A percentile compares a stretch with the other conserved stretches of the same genome.
Evolutionary conservation across 139 green algal genomes (phyloP).

Genomic region (Chlorella vulgaris): DNA sequence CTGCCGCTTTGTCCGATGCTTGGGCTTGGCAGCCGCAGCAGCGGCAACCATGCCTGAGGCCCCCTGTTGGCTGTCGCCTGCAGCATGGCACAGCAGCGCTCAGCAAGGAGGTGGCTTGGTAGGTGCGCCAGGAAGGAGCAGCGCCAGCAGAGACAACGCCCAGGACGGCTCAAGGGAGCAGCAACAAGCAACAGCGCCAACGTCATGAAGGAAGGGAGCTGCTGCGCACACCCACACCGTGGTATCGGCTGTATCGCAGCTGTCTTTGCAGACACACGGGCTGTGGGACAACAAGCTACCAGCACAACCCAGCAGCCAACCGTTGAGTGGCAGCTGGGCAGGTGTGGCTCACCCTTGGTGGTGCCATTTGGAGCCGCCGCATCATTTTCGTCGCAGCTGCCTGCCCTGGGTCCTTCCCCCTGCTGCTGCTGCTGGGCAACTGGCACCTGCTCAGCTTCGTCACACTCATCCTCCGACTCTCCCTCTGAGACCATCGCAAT

Average conservation of each 20-base stretch:
- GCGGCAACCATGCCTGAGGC: not conserved
- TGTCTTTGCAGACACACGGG: too few relatives aligned
- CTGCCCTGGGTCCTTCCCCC: not conserved
- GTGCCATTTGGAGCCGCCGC: conserved; percentile 20
- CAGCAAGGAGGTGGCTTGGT: too few relatives aligned
- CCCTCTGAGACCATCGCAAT: conserved; percentile 20
- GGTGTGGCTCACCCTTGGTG: not conserved
- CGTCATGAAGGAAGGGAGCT: too few relatives aligned
- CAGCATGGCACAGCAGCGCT: not conserved
- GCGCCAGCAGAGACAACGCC: too few relatives aligned
- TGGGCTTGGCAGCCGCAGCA: not conserved
- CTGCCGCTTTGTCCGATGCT: not conserved
- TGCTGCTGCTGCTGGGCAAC: conserved; percentile 12
- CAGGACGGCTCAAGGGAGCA: not conserved
- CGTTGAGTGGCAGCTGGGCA: too few relatives aligned
- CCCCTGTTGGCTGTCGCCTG: not conserved
- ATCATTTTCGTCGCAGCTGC: conserved; percentile 39
- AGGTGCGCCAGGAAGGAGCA: too few relatives aligned
- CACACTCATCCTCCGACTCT: conserved; percentile 37
- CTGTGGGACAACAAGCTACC: too few relatives aligned
- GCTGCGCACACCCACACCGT: too few relatives aligned
- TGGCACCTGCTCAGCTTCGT: conserved; percentile 1
- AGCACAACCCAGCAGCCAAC: too few relatives aligned
- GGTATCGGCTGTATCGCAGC: too few relatives aligned
- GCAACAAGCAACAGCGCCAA: too few relatives aligned